Percentiles rank a stretch among this genome's conserved stretches.
phyloP scores from a whole-genome alignment of 371 early-diverging fungal species.

The Mortierella sp. region DNA sequence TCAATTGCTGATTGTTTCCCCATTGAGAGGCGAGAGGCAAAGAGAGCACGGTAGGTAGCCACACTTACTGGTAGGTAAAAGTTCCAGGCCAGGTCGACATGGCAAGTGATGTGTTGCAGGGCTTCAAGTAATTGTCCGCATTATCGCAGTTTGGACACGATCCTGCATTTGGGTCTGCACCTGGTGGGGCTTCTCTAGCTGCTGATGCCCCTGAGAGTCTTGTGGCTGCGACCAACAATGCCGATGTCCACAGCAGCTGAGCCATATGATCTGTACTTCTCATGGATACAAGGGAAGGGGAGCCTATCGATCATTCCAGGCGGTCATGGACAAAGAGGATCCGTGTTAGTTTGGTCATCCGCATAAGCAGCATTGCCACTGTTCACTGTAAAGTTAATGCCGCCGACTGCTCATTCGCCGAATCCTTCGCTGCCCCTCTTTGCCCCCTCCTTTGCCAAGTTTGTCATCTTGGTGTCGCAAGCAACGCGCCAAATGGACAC shows the following conservation, averaged over 20 bases:
- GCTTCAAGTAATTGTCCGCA: slow-evolving; percentile 13
- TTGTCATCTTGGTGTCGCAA: too few species aligned
- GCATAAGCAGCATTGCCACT: too few species aligned
- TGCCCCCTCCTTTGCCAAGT: too few species aligned
- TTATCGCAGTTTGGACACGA: slow-evolving; percentile 22
- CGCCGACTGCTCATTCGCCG: too few species aligned
- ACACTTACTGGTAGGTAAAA: slow-evolving; percentile 24
- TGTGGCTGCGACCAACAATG: background rate
- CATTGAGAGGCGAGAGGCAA: too few species aligned
- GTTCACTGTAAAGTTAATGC: too few species aligned
- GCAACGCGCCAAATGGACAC: too few species aligned
- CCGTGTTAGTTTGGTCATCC: too few species aligned
- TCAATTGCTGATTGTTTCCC: too few species aligned
- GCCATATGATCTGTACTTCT: background rate
- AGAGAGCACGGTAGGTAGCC: too few species aligned
- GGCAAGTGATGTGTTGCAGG: slow-evolving; percentile 18
- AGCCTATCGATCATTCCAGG: background rate
- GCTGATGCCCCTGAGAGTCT: slow-evolving; percentile 5
- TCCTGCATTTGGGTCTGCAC: too few species aligned
- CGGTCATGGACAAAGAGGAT: background rate
- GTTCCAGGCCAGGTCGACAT: slow-evolving; percentile 29
- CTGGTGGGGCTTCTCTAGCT: slow-evolving; percentile 17
- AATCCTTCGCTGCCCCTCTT: too few species aligned
- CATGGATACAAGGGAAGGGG: background rate
- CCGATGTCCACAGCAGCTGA: slow-evolving; percentile 5